Percentiles rank a stretch among this genome's conserved stretches.
Evolutionary conservation across 2,329 filamentous ascomycete genomes (phyloP).

Genomic region (Neocucurbitaria cava): DNA sequence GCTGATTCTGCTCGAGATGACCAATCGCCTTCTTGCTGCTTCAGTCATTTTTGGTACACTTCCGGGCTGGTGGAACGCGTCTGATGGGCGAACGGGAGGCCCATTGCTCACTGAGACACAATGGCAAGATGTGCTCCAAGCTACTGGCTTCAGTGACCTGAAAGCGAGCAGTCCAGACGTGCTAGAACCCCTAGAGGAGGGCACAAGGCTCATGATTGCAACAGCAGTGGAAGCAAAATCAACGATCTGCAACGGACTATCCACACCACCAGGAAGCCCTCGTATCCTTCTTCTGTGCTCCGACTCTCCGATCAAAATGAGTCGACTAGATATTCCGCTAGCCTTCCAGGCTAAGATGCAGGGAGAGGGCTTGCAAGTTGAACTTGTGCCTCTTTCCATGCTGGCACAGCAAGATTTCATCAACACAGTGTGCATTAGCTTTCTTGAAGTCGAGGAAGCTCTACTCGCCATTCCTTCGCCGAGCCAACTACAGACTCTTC

Average conservation of each 20-base stretch:
- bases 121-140: constrained; percentile 45
- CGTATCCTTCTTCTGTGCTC: constrained; percentile 12
- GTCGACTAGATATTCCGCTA: constrained; percentile 10
- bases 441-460: constrained; percentile 19
- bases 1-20: constrained; percentile 53
- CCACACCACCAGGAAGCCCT: constrained; percentile 7
- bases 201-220: constrained; percentile 19
- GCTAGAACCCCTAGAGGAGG: constrained; percentile 16
- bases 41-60: constrained; percentile 31
- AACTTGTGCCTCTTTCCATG: constrained; percentile 8
- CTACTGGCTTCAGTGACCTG: constrained; percentile 40
- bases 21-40: constrained; percentile 13
- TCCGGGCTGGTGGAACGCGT: constrained; percentile 34
- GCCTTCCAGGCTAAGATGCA: constrained; percentile 9
- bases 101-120: constrained; percentile 38
- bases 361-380: constrained; percentile 7
- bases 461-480: constrained; percentile 6
- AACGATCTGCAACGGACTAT: constrained; percentile 4
- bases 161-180: constrained; percentile 20
- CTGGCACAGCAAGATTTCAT: constrained; percentile 6
- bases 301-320: constrained; percentile 13
- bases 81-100: constrained; percentile 28
- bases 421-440: constrained; percentile 14
- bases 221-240: constrained; percentile 14
- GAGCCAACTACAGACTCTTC: constrained; percentile 9